Conservation (phyloP, 768 basidiomycete species). For the Auriculariales sp. region DNA sequence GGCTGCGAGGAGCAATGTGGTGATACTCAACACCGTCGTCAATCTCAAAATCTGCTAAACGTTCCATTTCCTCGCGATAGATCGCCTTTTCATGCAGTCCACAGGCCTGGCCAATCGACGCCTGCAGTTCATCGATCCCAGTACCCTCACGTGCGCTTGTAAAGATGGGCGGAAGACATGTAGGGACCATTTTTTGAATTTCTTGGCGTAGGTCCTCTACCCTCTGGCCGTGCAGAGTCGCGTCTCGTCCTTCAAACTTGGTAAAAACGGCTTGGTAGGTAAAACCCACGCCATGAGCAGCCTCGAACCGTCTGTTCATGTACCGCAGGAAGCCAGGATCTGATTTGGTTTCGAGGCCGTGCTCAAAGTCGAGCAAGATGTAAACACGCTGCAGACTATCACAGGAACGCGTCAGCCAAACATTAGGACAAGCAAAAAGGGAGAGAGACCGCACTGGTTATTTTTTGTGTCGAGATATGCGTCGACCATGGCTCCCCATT, state of each 20-base stretch:
- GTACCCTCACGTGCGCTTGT: neutral
- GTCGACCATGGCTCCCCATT: slow-evolving; percentile 63
- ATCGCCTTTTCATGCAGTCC: neutral
- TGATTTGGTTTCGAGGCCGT: slow-evolving; percentile 33
- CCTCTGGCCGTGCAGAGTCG: slow-evolving; percentile 17
- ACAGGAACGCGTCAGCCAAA: neutral
- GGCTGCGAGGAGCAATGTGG: too few species aligned
- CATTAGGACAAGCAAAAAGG: neutral
- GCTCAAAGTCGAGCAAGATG: slow-evolving; percentile 54
- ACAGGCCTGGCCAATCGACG: neutral
- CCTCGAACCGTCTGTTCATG: slow-evolving; percentile 15
- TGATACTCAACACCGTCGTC: too few species aligned
- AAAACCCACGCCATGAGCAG: slow-evolving; percentile 17
- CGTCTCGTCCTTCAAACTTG: slow-evolving; percentile 34
- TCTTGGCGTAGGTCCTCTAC: slow-evolving; percentile 23
- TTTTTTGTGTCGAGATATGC: slow-evolving; percentile 44
- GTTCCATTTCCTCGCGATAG: neutral
- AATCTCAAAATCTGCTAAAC: too few species aligned
- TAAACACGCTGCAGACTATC: slow-evolving; percentile 54
- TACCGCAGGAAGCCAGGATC: slow-evolving; percentile 50
- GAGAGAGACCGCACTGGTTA: slow-evolving; percentile 29
- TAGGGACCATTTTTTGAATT: slow-evolving; percentile 38
- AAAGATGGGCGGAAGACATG: slow-evolving; percentile 33
- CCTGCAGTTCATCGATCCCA: neutral
- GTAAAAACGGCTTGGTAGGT: slow-evolving; percentile 63